Percentiles rank a stretch among this genome's conserved stretches.
Evolutionary conservation across 106 monocot species (phyloP).

Genomic region (Cymbidium sinense): DNA sequence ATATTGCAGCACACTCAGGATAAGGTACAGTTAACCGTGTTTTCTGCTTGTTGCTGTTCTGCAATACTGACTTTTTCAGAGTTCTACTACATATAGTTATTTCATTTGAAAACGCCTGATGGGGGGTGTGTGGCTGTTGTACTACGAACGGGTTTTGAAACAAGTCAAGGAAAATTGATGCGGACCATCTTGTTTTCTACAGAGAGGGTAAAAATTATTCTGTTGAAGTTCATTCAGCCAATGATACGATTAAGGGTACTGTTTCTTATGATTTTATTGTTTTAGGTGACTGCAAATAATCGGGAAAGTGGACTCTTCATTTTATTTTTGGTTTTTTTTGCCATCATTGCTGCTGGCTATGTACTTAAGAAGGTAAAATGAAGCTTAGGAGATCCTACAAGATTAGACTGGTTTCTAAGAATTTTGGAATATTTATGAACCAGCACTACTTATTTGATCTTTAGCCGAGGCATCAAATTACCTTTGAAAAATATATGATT

Average conservation of each 20-base stretch:
- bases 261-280: conserved; percentile 8
- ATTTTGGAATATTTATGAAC: conserved; percentile 2
- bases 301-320: conserved; percentile 98
- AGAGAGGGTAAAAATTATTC: conserved; percentile 59
- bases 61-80: conserved; percentile 7
- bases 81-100: conserved; percentile 34
- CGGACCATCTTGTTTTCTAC: conserved; percentile 97
- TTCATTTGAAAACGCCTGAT: conserved; percentile 85
- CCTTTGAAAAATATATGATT: not conserved
- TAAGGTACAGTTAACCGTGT: conserved; percentile 48
- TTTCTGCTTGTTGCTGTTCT: not conserved
- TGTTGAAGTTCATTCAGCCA: not conserved
- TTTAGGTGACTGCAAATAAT: conserved; percentile 96
- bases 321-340: conserved; percentile 95
- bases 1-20: conserved; percentile 96
- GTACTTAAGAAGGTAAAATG: conserved; percentile 86
- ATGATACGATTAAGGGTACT: not conserved
- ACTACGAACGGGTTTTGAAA: conserved; percentile 89
- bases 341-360: conserved; percentile 97
- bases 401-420: not conserved
- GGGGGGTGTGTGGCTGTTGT: conserved; percentile 96
- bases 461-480: not conserved
- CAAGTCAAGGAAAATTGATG: conserved; percentile 98
- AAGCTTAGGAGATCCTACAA: not conserved
- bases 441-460: not conserved